These are phyloP conservation scores for Myrica gale DNA, from an alignment of 306 rosid species.

Conservation along the genomic window DNA sequence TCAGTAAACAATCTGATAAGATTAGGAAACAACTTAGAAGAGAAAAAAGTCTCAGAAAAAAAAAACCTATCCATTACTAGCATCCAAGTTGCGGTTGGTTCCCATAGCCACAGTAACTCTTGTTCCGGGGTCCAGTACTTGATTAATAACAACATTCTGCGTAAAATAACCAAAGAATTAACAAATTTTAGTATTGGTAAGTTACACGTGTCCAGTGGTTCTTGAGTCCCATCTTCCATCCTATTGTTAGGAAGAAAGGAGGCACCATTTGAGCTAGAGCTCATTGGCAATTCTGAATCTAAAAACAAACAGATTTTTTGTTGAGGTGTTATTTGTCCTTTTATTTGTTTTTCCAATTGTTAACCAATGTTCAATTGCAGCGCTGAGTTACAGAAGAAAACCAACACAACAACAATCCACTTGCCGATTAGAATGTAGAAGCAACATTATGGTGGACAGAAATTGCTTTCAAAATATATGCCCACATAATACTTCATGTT, in stretches of 20 bases:
- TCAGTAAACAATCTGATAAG: conserved; percentile 3
- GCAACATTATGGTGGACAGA: background rate
- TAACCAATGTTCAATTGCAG: background rate
- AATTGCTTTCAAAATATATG: too few relatives aligned
- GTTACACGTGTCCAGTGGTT: background rate
- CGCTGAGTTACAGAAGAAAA: background rate
- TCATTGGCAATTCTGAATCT: background rate
- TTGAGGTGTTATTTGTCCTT: background rate
- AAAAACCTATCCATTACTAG: conserved; percentile 45
- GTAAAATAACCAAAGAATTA: conserved; percentile 22
- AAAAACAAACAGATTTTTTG: background rate
- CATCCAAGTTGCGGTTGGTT: conserved; percentile 67
- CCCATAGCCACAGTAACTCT: conserved; percentile 98
- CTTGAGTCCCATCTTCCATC: background rate
- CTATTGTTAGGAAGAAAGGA: background rate
- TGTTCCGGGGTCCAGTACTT: conserved; percentile 69
- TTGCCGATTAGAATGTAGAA: background rate
- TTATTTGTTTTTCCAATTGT: background rate
- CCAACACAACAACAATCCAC: background rate
- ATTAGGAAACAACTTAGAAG: conserved; percentile 17
- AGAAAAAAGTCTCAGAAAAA: conserved; percentile 10
- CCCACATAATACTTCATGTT: background rate
- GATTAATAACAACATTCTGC: conserved; percentile 74
- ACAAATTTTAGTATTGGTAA: background rate
- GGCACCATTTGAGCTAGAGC: background rate